Conservation (phyloP, 768 basidiomycete genomes). For the Gyrodon lividus region DNA sequence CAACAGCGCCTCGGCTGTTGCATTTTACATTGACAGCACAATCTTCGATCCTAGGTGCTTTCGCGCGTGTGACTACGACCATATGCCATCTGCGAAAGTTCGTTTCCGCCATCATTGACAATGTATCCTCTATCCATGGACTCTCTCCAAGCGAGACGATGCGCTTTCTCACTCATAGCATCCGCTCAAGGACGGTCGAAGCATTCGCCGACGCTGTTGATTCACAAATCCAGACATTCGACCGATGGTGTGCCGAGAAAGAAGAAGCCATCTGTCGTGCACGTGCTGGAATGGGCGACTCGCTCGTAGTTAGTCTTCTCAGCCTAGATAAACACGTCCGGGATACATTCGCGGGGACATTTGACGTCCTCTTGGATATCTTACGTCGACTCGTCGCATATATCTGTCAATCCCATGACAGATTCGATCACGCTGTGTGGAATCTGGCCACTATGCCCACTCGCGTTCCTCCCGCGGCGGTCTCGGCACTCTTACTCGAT, state of each 20-base stretch:
- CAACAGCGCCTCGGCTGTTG: constrained; percentile 55
- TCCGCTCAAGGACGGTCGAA: constrained; percentile 62
- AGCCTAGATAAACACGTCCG: constrained; percentile 57
- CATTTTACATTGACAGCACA: constrained; percentile 71
- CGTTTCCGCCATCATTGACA: constrained; percentile 45
- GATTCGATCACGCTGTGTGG: constrained; percentile 36
- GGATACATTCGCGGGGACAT: constrained; percentile 56
- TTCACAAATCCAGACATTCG: constrained; percentile 53
- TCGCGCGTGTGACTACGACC: constrained; percentile 59
- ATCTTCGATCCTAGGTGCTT: constrained; percentile 57
- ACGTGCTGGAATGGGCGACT: constrained; percentile 43
- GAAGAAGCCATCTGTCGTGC: constrained; percentile 71
- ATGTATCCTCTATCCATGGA: constrained; percentile 17
- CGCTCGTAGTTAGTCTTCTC: constrained; percentile 60
- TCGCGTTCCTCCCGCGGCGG: constrained; percentile 46
- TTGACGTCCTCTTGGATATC: constrained; percentile 54
- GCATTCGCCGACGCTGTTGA: constrained; percentile 80
- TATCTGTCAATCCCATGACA: constrained; percentile 29
- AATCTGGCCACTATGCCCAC: constrained; percentile 40
- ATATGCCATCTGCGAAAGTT: constrained; percentile 65
- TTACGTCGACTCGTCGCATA: constrained; percentile 36
- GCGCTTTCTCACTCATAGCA: constrained; percentile 24
- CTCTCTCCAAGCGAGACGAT: constrained; percentile 21
- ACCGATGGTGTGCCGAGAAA: constrained; percentile 65
- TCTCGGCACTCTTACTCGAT: constrained; percentile 62